phyloP scores from a whole-genome alignment of 2,329 filamentous ascomycete species.

The Simplicillium aogashimaense region DNA sequence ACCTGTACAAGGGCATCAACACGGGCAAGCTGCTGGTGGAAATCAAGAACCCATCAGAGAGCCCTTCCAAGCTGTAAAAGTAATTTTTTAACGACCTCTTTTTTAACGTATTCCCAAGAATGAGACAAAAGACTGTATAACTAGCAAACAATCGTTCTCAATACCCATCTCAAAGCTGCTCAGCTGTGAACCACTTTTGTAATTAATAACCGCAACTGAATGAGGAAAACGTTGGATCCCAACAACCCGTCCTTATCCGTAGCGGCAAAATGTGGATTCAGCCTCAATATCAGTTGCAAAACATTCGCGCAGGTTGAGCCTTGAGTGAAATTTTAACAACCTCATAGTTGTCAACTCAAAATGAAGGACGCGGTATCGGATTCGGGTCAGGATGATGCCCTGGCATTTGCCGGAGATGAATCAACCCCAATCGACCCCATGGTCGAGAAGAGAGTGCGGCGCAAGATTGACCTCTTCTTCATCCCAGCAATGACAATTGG shows the following conservation, averaged over 20 bases:
- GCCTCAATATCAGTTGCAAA: no score
- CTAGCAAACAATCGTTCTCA: no score
- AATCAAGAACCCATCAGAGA: conserved; percentile 19
- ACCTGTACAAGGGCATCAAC: conserved; percentile 61
- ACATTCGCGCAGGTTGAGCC: no score
- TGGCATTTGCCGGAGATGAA: conserved; percentile 49
- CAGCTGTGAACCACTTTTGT: no score
- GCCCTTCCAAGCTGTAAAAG: conserved; percentile 17
- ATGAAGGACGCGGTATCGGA: not conserved
- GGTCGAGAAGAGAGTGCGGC: conserved; percentile 44
- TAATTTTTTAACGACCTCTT: not conserved
- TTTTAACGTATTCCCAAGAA: no score
- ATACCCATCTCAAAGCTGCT: no score
- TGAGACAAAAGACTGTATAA: no score
- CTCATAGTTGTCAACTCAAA: not conserved
- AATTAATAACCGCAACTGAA: no score
- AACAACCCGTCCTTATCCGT: no score
- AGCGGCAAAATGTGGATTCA: no score
- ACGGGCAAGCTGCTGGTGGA: conserved; percentile 46
- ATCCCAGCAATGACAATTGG: conserved; percentile 58
- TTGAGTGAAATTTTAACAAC: no score
- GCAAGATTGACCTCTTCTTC: conserved; percentile 58
- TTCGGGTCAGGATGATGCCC: conserved; percentile 33
- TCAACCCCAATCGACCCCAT: conserved; percentile 42
- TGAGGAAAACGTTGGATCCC: no score